These are phyloP conservation scores for Cryptococcus sp. DNA, from an alignment of 1,284 basidiomycete genomes.

Conservation along the genomic window DNA sequence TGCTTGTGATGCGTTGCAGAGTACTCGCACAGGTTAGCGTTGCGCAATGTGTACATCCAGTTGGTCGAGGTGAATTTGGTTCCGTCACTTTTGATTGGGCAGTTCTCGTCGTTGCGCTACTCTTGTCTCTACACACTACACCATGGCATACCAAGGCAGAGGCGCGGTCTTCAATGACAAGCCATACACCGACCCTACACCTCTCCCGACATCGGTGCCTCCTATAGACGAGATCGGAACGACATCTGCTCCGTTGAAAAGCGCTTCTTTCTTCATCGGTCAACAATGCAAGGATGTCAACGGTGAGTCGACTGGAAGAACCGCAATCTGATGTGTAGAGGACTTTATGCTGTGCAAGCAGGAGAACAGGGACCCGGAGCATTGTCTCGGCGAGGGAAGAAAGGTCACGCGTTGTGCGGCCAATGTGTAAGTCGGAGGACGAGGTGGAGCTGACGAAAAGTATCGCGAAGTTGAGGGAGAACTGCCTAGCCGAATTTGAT, in stretches of 20 bases:
- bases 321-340: conserved; percentile 53
- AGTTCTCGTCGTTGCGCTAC: background rate
- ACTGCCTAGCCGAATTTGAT: conserved; percentile 83
- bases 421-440: conserved; percentile 66
- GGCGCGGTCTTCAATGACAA: conserved; percentile 37
- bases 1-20: too few species aligned
- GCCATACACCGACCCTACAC: conserved; percentile 64
- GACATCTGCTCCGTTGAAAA: conserved; percentile 92
- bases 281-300: conserved; percentile 94
- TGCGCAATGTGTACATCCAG: too few species aligned
- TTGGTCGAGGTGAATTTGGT: background rate
- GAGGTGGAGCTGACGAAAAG: conserved; percentile 48
- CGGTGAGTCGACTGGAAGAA: conserved; percentile 56
- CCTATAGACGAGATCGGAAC: conserved; percentile 85
- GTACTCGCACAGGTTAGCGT: too few species aligned
- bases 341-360: conserved; percentile 99
- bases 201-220: conserved; percentile 67
- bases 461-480: conserved; percentile 87
- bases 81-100: background rate
- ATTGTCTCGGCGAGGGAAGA: conserved; percentile 93
- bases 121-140: background rate
- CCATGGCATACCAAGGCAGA: conserved; percentile 32
- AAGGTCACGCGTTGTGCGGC: conserved; percentile 93
- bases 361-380: conserved; percentile 80
- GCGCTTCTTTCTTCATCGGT: conserved; percentile 95